phyloP scores from a whole-genome alignment of 2,329 filamentous ascomycete genomes.

The Sclerotinia subarctica region DNA sequence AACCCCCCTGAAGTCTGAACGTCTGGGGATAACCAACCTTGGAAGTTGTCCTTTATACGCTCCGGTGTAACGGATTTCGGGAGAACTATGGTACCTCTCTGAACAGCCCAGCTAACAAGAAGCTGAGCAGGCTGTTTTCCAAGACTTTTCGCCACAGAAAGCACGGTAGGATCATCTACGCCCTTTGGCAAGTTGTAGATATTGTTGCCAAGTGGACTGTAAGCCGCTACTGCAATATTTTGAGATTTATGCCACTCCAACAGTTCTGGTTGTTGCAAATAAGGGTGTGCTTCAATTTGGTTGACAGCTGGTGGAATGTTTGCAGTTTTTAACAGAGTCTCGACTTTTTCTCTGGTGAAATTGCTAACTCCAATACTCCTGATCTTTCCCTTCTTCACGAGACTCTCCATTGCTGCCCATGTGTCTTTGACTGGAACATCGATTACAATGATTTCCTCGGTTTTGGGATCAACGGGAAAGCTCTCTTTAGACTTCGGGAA shows the following conservation, averaged over 20 bases:
- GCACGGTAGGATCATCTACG: constrained; percentile 49
- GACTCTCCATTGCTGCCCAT: constrained; percentile 43
- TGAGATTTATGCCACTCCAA: constrained; percentile 55
- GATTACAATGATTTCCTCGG: constrained; percentile 24
- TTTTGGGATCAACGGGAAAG: constrained; percentile 26
- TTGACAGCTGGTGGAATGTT: constrained; percentile 59
- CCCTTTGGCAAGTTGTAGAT: constrained; percentile 44
- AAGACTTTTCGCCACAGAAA: constrained; percentile 51
- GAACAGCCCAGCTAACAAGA: constrained; percentile 53
- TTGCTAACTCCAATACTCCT: constrained; percentile 52
- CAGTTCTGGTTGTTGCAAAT: constrained; percentile 59
- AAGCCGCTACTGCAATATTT: constrained; percentile 59
- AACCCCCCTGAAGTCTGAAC: neutral
- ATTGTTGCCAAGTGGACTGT: constrained; percentile 62
- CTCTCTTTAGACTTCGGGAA: constrained; percentile 24
- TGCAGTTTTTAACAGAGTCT: constrained; percentile 48
- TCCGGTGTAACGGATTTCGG: constrained; percentile 53
- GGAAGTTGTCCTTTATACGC: constrained; percentile 48
- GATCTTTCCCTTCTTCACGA: constrained; percentile 42
- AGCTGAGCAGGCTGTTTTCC: constrained; percentile 52
- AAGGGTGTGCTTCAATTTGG: constrained; percentile 68
- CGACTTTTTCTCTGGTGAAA: constrained; percentile 45
- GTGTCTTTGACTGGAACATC: constrained; percentile 39
- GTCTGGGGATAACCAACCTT: constrained; percentile 31
- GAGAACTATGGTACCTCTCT: constrained; percentile 52